These are phyloP conservation scores for Ceratobasidium sp. DNA, from an alignment of 1,284 basidiomycete genomes.

Conservation along the genomic window DNA sequence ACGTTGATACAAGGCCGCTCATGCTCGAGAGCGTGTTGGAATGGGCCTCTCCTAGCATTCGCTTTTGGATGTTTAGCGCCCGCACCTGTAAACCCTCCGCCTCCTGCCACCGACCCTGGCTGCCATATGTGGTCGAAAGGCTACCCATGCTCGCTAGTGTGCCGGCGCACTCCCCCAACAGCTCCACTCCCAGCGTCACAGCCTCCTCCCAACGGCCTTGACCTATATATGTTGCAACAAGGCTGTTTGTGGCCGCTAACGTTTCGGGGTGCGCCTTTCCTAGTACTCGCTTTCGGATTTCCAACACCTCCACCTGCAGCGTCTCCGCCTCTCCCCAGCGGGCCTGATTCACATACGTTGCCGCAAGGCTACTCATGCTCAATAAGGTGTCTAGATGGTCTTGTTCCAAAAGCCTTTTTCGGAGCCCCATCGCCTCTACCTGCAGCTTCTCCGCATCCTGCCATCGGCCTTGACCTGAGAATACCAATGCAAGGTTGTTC, in stretches of 20 bases:
- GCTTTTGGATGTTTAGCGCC: background rate
- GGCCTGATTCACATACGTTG: background rate
- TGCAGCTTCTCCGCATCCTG: background rate
- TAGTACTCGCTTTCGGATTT: background rate
- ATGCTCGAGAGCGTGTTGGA: background rate
- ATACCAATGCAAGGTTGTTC: background rate
- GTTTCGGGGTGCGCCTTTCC: background rate
- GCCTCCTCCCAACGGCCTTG: slow-evolving; percentile 10
- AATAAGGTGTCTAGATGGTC: background rate
- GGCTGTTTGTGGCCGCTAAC: background rate
- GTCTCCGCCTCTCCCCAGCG: background rate
- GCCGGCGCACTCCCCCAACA: too few relatives aligned
- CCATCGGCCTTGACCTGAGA: background rate
- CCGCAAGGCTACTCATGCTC: background rate
- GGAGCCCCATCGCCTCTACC: background rate
- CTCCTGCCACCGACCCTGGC: background rate
- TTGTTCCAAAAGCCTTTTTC: background rate
- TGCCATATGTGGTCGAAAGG: background rate
- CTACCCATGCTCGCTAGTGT: slow-evolving; percentile 1
- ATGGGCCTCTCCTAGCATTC: slow-evolving; percentile 3
- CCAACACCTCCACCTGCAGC: background rate
- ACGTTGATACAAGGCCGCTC: too few relatives aligned
- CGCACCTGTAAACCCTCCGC: background rate
- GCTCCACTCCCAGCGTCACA: background rate
- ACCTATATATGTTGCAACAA: background rate